Conservation (phyloP, 1,284 basidiomycete genomes). For the Heterobasidion occidentale region DNA sequence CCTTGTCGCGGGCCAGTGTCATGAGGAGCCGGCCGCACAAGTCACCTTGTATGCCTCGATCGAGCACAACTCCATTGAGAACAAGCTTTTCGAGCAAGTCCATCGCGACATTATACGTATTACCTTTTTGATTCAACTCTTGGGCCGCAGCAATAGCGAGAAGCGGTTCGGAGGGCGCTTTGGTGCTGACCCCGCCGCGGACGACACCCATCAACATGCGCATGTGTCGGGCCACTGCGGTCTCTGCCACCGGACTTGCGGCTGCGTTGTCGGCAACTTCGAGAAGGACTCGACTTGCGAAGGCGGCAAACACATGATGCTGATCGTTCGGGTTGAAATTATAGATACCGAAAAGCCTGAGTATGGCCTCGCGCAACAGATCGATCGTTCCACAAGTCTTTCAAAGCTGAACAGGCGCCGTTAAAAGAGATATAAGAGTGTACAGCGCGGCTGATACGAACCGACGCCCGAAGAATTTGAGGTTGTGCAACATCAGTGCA, state of each 20-base stretch:
- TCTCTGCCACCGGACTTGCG: not conserved
- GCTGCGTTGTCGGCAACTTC: not conserved
- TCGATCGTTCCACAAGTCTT: not conserved
- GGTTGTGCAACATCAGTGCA: not conserved
- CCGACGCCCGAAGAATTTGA: not conserved
- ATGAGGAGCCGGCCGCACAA: not conserved
- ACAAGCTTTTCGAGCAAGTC: not conserved
- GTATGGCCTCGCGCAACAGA: not conserved
- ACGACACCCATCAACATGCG: not conserved
- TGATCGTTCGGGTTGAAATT: not conserved
- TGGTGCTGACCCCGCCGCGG: not conserved
- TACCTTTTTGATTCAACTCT: not conserved
- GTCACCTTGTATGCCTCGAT: not conserved
- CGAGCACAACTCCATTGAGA: not conserved
- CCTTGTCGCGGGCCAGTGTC: not conserved
- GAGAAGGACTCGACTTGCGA: not conserved
- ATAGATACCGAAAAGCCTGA: not conserved
- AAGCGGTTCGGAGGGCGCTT: not conserved
- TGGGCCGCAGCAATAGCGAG: not conserved
- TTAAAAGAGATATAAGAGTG: too few species aligned
- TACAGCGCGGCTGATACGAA: not conserved
- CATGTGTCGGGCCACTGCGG: not conserved
- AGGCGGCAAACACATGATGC: not conserved
- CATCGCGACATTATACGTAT: not conserved
- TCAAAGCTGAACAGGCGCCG: not conserved